phyloP scores from a whole-genome alignment of 371 early-diverging fungal species.

The Zopfochytrium polystomum region DNA sequence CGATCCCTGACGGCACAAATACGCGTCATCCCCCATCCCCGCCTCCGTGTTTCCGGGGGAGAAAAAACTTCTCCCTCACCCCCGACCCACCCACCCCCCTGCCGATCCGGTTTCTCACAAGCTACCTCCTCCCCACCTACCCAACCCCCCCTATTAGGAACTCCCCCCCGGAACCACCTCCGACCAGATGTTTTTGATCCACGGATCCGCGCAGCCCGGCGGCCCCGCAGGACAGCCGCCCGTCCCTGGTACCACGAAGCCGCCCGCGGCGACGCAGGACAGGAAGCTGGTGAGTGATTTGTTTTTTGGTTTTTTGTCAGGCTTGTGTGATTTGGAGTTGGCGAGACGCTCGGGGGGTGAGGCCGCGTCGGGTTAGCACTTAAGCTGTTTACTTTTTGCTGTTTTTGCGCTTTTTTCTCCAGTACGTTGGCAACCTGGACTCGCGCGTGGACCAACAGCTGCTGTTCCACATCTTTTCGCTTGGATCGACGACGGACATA shows the following conservation, averaged over 20 bases:
- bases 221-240: no score
- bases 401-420: not conserved
- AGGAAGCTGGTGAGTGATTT: constrained; percentile 14
- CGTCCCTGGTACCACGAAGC: not conserved
- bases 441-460: constrained; percentile 73
- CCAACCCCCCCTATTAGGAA: not conserved
- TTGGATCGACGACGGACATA: constrained; percentile 54
- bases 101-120: no score
- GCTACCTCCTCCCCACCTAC: no score
- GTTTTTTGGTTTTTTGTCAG: no score
- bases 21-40: not conserved
- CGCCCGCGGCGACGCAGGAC: not conserved
- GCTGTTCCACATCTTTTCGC: constrained; percentile 69
- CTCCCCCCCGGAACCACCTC: not conserved
- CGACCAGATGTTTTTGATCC: no score
- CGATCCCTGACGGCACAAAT: not conserved
- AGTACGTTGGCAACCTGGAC: constrained; percentile 86
- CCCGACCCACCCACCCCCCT: no score
- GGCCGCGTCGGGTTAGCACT: not conserved
- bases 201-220: no score
- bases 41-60: not conserved
- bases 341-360: no score
- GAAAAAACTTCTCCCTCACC: no score
- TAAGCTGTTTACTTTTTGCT: not conserved
- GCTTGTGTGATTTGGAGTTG: no score